These are phyloP conservation scores for Candida takata DNA, from an alignment of 805 yeast species.

Conservation along the genomic window DNA sequence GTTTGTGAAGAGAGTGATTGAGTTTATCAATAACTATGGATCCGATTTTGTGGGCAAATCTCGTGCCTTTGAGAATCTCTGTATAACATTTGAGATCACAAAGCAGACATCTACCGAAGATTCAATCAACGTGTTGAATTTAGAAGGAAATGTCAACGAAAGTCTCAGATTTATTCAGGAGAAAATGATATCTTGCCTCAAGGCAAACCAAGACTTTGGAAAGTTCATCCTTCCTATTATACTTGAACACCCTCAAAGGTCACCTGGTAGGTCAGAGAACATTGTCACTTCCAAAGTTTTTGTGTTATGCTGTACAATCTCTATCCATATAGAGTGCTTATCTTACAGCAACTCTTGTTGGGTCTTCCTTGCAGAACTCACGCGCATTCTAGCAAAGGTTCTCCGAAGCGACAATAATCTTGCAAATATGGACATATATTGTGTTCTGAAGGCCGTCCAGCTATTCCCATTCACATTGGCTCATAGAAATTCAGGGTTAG, in stretches of 20 bases:
- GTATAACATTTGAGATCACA: constrained; percentile 6
- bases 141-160: constrained; percentile 12
- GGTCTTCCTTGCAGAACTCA: constrained; percentile 12
- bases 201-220: constrained; percentile 5
- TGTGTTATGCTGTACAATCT: constrained; percentile 14
- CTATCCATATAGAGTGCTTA: constrained; percentile 13
- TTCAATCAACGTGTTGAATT: constrained; percentile 7
- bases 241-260: constrained; percentile 4
- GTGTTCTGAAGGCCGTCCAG: constrained; percentile 12
- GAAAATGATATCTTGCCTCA: constrained; percentile 9
- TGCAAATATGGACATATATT: constrained; percentile 11
- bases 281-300: constrained; percentile 15
- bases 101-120: constrained; percentile 6
- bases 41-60: constrained; percentile 11
- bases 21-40: constrained; percentile 14
- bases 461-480: constrained; percentile 12
- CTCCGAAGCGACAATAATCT: constrained; percentile 13
- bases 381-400: constrained; percentile 5
- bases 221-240: constrained; percentile 4
- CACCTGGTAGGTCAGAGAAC: constrained; percentile 3
- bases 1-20: constrained; percentile 13
- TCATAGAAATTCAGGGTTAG: constrained; percentile 12
- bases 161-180: constrained; percentile 12
- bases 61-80: constrained; percentile 10
- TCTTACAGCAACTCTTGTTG: constrained; percentile 13